Base-by-base conservation (phyloP, 139 green algal species). In the Chlorella vulgaris region DNA sequence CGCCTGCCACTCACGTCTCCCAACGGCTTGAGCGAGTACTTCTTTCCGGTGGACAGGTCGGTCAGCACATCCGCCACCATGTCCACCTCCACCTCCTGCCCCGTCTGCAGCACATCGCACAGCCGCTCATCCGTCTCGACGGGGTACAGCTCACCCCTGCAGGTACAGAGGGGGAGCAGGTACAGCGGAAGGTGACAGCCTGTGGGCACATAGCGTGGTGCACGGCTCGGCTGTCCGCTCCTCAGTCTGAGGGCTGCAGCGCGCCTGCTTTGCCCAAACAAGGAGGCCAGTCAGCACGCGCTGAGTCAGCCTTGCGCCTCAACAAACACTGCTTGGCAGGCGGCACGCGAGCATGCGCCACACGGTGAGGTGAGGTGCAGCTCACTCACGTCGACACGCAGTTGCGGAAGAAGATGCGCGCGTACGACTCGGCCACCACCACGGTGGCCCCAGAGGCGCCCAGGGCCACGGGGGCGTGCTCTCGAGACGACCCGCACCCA, bases 331-430 rank as follows among this genome's bases (percentile, higher is more conserved):
- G n/a, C n/a, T n/a, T n/a, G n/a, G n/a, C n/a, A n/a, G n/a, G n/a
- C n/a, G n/a, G n/a, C n/a, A n/a, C n/a, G n/a, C n/a, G n/a, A n/a
- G n/a, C n/a, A n/a, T n/a, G n/a, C n/a, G n/a, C n/a, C n/a, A n/a
- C n/a, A n/a, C n/a, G n/a, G n/a, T n/a, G n/a, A n/a, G n/a, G n/a
- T n/a, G n/a, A n/a, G n/a, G n/a, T n/a, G 31, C 47, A 50, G 2
- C 50, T 6, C 15, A 75, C 86, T 90, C 66, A 96, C 88, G 95
- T 98, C 67, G 94, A 88, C 22, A 98, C 97, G 88, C 94, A 98
- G 86, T 98, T 98, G 42, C 95, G 86, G 90, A 98, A 98, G 88
- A 98, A 98, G 84, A 98, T 98, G 74, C 95, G 92, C 0, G 95
- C 95, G 86, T 98, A 98, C 4, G 92, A 96, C 87, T 98, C 83